Evolutionary conservation across 2,329 filamentous ascomycete species (phyloP).

Genomic region (Amphichorda felina): DNA sequence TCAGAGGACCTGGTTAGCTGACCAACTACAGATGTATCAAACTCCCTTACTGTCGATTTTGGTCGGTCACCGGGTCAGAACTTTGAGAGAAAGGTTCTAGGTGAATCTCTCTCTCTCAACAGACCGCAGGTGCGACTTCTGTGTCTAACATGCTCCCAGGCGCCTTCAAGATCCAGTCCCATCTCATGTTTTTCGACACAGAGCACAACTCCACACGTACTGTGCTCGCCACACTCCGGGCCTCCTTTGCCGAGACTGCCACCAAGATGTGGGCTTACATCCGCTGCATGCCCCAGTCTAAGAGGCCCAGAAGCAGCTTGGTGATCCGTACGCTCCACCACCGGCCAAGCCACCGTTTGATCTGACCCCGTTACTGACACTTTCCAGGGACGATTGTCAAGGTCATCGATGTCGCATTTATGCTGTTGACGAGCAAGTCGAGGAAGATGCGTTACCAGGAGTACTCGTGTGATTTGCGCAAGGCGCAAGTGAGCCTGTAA

Average conservation of each 20-base stretch:
- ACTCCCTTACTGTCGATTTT: conserved; percentile 71
- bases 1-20: not conserved
- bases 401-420: conserved; percentile 50
- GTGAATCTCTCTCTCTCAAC: conserved; percentile 25
- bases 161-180: conserved; percentile 74
- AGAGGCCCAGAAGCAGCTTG: conserved; percentile 46
- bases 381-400: conserved; percentile 49
- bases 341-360: not conserved
- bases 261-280: conserved; percentile 59
- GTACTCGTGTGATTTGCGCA: conserved; percentile 49
- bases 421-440: conserved; percentile 47
- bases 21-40: conserved; percentile 31
- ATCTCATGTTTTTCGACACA: conserved; percentile 74
- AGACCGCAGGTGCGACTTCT: not conserved
- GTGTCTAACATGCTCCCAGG: conserved; percentile 19
- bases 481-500: conserved; percentile 49
- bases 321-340: conserved; percentile 43
- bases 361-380: conserved; percentile 1
- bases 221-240: conserved; percentile 62
- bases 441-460: conserved; percentile 30
- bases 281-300: conserved; percentile 41
- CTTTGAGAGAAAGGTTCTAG: conserved; percentile 70
- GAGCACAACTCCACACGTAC: conserved; percentile 59
- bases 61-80: conserved; percentile 60
- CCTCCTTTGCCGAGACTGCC: conserved; percentile 66